A percentile compares a stretch with the other conserved stretches of the same genome.
phyloP scores from a whole-genome alignment of 2,329 filamentous ascomycete genomes.

The Mollisia scopiformis region DNA sequence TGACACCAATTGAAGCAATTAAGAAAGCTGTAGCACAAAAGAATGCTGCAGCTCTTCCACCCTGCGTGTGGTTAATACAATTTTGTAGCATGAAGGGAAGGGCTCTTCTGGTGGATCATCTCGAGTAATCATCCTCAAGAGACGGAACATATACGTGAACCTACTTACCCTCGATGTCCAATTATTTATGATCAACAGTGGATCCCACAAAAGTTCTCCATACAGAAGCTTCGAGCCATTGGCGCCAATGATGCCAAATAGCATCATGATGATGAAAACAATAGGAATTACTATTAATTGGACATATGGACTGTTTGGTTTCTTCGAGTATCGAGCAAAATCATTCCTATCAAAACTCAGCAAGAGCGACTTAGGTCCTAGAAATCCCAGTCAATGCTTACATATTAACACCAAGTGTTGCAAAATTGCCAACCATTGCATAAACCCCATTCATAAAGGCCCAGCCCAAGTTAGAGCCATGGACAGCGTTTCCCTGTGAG shows the following conservation, averaged over 20 bases:
- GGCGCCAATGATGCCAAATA: slow-evolving; percentile 49
- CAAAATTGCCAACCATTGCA: slow-evolving; percentile 29
- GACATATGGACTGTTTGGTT: slow-evolving; percentile 15
- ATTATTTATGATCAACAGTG: slow-evolving; percentile 16
- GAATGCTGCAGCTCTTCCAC: slow-evolving; percentile 39
- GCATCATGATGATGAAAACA: slow-evolving; percentile 37
- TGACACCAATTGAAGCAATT: slow-evolving; percentile 40
- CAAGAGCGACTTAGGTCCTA: background rate
- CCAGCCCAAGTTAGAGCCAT: slow-evolving; percentile 9
- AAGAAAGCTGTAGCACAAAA: slow-evolving; percentile 41
- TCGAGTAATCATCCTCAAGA: background rate
- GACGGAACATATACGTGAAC: background rate
- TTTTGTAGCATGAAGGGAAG: too few relatives aligned
- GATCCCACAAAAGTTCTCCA: slow-evolving; percentile 22
- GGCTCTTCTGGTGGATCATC: too few relatives aligned
- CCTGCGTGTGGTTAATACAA: too few relatives aligned
- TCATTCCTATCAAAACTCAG: slow-evolving; percentile 22
- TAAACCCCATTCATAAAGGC: slow-evolving; percentile 37
- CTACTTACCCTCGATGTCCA: slow-evolving; percentile 23
- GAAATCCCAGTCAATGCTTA: background rate
- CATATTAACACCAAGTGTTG: slow-evolving; percentile 17
- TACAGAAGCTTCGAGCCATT: slow-evolving; percentile 51
- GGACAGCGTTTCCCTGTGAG: slow-evolving; percentile 8
- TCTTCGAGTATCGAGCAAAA: slow-evolving; percentile 29
- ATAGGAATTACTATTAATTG: slow-evolving; percentile 23